These are phyloP conservation scores for Penicillium oxalicum DNA, from an alignment of 2,329 filamentous ascomycete genomes.

Conservation along the genomic window DNA sequence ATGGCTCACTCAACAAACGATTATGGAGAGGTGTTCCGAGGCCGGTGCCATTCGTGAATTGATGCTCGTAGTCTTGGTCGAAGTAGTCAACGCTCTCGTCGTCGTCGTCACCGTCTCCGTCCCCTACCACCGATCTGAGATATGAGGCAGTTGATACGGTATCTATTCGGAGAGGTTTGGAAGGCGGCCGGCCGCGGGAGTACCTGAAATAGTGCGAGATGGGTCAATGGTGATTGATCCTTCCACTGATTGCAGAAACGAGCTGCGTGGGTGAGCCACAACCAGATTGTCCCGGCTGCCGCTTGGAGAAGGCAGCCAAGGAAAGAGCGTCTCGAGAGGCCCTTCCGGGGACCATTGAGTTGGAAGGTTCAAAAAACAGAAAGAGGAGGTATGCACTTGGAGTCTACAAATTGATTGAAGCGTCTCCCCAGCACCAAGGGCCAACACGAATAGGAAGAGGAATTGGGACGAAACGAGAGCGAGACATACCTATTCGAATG, in stretches of 20 bases:
- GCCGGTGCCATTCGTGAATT: conserved; percentile 32
- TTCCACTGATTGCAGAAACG: conserved; percentile 15
- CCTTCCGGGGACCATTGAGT: no score
- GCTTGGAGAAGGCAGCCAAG: no score
- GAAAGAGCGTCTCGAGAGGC: no score
- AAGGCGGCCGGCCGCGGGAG: conserved; percentile 34
- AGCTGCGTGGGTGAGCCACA: background rate
- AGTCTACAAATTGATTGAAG: no score
- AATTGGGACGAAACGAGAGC: background rate
- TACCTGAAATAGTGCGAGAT: conserved; percentile 29
- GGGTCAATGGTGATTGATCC: conserved; percentile 22
- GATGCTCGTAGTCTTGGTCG: conserved; percentile 22
- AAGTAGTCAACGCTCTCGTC: conserved; percentile 22
- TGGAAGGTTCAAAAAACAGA: no score
- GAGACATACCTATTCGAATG: conserved; percentile 37
- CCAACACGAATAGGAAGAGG: background rate
- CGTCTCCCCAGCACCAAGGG: no score
- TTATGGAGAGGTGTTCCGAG: conserved; percentile 31
- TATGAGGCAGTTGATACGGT: conserved; percentile 23
- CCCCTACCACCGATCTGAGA: conserved; percentile 22
- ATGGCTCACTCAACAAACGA: conserved; percentile 41
- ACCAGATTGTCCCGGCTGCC: no score
- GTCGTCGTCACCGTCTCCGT: conserved; percentile 21
- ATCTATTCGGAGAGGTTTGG: conserved; percentile 30
- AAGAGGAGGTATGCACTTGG: no score